Percentiles rank a stretch among this genome's conserved stretches.
Conservation (phyloP, 495 filamentous ascomycete genomes). For the Neurospora sp. region DNA sequence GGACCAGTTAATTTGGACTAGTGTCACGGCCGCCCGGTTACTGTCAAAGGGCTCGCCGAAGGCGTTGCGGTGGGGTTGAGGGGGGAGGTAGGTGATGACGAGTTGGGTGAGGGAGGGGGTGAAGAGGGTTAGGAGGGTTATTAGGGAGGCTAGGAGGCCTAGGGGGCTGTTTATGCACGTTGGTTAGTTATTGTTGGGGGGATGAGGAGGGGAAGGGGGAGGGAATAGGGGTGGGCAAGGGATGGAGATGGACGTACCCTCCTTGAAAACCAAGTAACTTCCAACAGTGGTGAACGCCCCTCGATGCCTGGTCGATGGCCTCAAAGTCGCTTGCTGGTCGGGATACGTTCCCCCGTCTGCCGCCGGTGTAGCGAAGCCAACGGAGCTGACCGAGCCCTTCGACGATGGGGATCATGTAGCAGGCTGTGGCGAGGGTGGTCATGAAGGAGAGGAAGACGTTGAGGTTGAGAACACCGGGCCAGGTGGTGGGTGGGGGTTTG, state of each 20-base stretch:
- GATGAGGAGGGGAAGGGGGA: too few relatives aligned
- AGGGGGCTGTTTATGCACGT: background rate
- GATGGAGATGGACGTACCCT: slow-evolving; percentile 1
- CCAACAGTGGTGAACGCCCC: slow-evolving; percentile 14
- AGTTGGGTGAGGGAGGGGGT: background rate
- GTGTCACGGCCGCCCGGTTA: background rate
- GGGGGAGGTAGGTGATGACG: background rate
- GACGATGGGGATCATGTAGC: slow-evolving; percentile 24
- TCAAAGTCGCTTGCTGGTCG: slow-evolving; percentile 30
- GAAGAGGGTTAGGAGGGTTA: background rate
- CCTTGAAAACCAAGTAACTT: slow-evolving; percentile 1
- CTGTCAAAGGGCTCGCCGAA: background rate
- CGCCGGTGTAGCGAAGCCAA: slow-evolving; percentile 29
- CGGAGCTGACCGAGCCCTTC: slow-evolving; percentile 31
- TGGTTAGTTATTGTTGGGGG: background rate
- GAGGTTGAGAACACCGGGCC: slow-evolving; percentile 32
- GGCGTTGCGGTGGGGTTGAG: slow-evolving; percentile 2
- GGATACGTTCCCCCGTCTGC: slow-evolving; percentile 1
- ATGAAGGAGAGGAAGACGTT: slow-evolving; percentile 34
- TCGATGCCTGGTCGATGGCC: slow-evolving; percentile 29
- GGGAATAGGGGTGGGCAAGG: too few relatives aligned
- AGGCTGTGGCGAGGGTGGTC: slow-evolving; percentile 26
- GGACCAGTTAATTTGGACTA: slow-evolving; percentile 1
- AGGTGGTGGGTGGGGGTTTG: slow-evolving; percentile 22
- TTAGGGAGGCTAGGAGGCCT: background rate